Conservation (phyloP, 1,139 yeast genomes). For the Yamadazyma sp. region DNA sequence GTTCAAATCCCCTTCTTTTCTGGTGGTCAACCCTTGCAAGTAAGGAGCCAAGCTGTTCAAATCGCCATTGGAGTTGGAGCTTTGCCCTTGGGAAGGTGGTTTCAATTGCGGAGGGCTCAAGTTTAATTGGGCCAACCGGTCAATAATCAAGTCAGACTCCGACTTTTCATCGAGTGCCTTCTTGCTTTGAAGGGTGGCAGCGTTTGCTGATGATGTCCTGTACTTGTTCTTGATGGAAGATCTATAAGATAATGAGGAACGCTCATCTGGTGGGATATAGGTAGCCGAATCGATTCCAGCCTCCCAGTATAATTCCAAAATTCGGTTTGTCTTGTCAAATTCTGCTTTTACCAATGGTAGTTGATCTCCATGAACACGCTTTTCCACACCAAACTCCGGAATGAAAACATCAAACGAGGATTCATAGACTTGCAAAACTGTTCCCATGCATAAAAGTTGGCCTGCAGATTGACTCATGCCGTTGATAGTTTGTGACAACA, state of each 20-base stretch:
- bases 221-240: constrained; percentile 76
- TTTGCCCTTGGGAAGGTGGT: constrained; percentile 31
- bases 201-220: constrained; percentile 68
- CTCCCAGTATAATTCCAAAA: constrained; percentile 89
- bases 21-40: constrained; percentile 53
- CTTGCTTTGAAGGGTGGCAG: constrained; percentile 56
- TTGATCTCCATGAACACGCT: constrained; percentile 97
- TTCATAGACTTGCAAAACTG: constrained; percentile 90
- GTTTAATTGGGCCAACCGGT: constrained; percentile 50
- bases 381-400: constrained; percentile 95
- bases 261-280: constrained; percentile 85
- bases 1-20: constrained; percentile 59
- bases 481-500: constrained; percentile 80
- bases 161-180: constrained; percentile 19
- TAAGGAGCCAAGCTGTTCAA: constrained; percentile 51
- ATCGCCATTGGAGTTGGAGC: constrained; percentile 21
- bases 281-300: constrained; percentile 89
- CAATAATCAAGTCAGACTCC: constrained; percentile 42
- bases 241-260: constrained; percentile 71
- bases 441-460: constrained; percentile 80
- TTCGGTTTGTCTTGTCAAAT: constrained; percentile 67
- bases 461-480: constrained; percentile 76
- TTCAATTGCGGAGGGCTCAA: constrained; percentile 53
- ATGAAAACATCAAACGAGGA: constrained; percentile 92
- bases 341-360: constrained; percentile 91